Evolutionary conservation across 2,329 filamentous ascomycete genomes (phyloP).

Genomic region (Sporothrix schenckii): DNA sequence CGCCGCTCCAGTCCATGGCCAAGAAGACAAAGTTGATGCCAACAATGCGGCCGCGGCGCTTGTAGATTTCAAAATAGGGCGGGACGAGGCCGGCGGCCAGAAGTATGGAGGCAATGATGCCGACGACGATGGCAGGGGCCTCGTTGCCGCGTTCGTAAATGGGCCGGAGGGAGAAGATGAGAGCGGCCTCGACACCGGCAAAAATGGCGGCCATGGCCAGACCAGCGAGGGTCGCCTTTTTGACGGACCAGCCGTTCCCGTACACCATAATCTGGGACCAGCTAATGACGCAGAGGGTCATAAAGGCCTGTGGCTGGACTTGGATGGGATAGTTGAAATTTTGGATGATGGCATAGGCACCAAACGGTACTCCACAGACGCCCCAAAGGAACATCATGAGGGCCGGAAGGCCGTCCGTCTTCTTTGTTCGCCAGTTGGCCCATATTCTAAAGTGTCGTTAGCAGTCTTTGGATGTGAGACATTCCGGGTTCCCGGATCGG

Average conservation of each 20-base stretch:
- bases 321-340: slow-evolving; percentile 50
- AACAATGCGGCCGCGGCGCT: slow-evolving; percentile 62
- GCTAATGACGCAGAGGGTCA: slow-evolving; percentile 45
- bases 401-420: slow-evolving; percentile 62
- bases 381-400: slow-evolving; percentile 67
- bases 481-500: background rate
- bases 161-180: slow-evolving; percentile 61
- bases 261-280: slow-evolving; percentile 48
- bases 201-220: slow-evolving; percentile 49
- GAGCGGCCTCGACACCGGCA: slow-evolving; percentile 56
- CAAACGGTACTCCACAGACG: slow-evolving; percentile 51
- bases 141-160: slow-evolving; percentile 57
- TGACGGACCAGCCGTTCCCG: slow-evolving; percentile 47
- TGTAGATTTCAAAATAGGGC: slow-evolving; percentile 65
- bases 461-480: background rate
- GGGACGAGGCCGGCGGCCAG: slow-evolving; percentile 60
- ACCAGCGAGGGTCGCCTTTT: slow-evolving; percentile 51
- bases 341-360: slow-evolving; percentile 47
- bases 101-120: slow-evolving; percentile 60
- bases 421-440: slow-evolving; percentile 64
- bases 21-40: slow-evolving; percentile 65
- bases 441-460: slow-evolving; percentile 49
- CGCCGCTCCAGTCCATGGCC: slow-evolving; percentile 61
- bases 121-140: slow-evolving; percentile 59
- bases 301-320: slow-evolving; percentile 50